phyloP scores from a whole-genome alignment of 129 eudicot species.

The Ambrosia trifida region DNA sequence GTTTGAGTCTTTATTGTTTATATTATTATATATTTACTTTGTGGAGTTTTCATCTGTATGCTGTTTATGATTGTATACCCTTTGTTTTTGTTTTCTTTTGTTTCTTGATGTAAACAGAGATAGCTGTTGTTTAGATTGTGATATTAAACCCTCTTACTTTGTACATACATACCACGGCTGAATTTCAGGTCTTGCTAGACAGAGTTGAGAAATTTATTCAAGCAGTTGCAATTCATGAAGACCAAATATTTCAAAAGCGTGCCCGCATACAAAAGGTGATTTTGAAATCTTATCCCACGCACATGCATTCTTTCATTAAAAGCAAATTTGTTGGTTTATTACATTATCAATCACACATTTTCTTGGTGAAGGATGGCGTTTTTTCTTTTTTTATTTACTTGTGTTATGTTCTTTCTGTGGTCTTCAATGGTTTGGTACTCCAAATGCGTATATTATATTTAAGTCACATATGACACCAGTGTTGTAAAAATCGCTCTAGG shows the following conservation, averaged over 20 bases:
- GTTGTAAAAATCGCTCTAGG: no score
- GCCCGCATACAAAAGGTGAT: constrained; percentile 84
- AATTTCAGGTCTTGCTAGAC: constrained; percentile 79
- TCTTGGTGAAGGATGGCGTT: constrained; percentile 2
- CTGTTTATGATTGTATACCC: constrained; percentile 13
- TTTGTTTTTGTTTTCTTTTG: constrained; percentile 9
- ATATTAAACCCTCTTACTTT: background rate
- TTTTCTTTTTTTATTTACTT: background rate
- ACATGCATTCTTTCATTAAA: background rate
- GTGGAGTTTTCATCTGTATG: constrained; percentile 14
- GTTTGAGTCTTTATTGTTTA: background rate
- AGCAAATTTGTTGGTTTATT: background rate
- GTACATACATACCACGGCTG: constrained; percentile 21
- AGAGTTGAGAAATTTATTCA: constrained; percentile 91
- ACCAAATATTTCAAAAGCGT: constrained; percentile 93
- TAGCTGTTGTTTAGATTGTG: background rate
- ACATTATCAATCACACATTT: background rate
- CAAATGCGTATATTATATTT: constrained; percentile 7
- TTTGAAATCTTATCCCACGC: constrained; percentile 2
- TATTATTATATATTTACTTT: background rate
- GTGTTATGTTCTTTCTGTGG: background rate
- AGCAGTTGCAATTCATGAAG: constrained; percentile 85
- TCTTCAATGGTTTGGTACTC: constrained; percentile 15
- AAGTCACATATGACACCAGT: background rate
- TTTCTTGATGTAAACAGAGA: constrained; percentile 16